Percentiles rank a stretch among this genome's conserved stretches.
phyloP scores from a whole-genome alignment of 331 rosid species.

The Saraca asoca region DNA sequence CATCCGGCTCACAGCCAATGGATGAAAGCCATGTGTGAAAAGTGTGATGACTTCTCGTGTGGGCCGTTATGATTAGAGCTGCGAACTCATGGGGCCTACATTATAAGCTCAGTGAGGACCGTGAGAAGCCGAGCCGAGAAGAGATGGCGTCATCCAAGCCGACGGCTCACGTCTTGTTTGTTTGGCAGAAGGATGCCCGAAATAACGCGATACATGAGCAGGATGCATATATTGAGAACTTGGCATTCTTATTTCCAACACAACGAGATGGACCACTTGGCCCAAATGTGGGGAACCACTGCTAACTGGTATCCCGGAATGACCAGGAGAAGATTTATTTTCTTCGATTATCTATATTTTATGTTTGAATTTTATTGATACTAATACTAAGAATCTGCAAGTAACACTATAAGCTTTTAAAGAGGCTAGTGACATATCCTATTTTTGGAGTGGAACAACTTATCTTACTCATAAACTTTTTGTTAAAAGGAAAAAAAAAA shows the following conservation, averaged over 20 bases:
- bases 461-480: no score
- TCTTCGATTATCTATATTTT: no score
- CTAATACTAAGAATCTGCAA: no score
- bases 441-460: no score
- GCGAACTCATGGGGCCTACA: constrained; percentile 2
- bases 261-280: constrained; percentile 25
- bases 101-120: constrained; percentile 37
- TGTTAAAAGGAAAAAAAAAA: no score
- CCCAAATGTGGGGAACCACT: constrained; percentile 25
- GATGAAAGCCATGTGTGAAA: constrained; percentile 38
- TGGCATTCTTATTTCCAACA: constrained; percentile 37
- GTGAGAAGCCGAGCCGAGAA: constrained; percentile 4
- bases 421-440: no score
- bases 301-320: no score
- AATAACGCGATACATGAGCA: constrained; percentile 28
- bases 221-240: constrained; percentile 43
- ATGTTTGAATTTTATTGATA: no score
- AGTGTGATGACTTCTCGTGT: constrained; percentile 56
- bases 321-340: no score
- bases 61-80: constrained; percentile 22
- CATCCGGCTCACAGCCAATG: constrained; percentile 31
- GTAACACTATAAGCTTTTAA: no score
- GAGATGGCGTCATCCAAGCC: constrained; percentile 35
- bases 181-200: constrained; percentile 38
- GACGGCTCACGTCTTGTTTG: constrained; percentile 41